phyloP scores from a whole-genome alignment of 2,329 filamentous ascomycete genomes.

The Aspergillus ochraceus region DNA sequence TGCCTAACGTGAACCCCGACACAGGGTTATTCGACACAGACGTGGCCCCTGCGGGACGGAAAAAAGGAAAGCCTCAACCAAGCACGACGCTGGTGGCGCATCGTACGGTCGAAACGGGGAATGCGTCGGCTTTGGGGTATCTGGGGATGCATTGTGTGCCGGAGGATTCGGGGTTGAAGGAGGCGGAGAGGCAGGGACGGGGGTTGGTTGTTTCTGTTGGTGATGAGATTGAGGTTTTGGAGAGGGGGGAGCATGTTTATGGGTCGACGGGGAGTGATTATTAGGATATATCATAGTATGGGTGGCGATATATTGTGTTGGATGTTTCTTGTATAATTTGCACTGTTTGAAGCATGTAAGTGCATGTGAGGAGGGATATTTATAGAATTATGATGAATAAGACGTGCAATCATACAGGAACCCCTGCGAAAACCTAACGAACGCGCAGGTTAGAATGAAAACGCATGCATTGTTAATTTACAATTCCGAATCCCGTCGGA shows the following conservation, averaged over 20 bases:
- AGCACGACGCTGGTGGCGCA: slow-evolving; percentile 21
- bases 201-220: slow-evolving; percentile 21
- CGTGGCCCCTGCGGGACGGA: slow-evolving; percentile 14
- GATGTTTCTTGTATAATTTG: too few species aligned
- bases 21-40: slow-evolving; percentile 20
- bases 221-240: slow-evolving; percentile 22
- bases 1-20: slow-evolving; percentile 22
- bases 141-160: slow-evolving; percentile 26
- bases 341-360: too few species aligned
- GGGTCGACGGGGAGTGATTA: slow-evolving; percentile 22
- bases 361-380: too few species aligned
- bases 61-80: slow-evolving; percentile 21
- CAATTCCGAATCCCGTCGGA: too few species aligned
- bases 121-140: slow-evolving; percentile 21
- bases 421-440: too few species aligned
- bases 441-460: too few species aligned
- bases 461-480: too few species aligned
- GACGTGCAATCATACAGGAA: too few species aligned
- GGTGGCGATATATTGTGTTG: slow-evolving; percentile 17
- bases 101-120: slow-evolving; percentile 20
- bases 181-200: slow-evolving; percentile 8
- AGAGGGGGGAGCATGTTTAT: slow-evolving; percentile 20
- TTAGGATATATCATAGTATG: background rate
- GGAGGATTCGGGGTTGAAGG: slow-evolving; percentile 17
- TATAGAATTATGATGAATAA: too few species aligned